Evolutionary conservation across 2,329 filamentous ascomycete genomes (phyloP), one percentile per base, ranked within the genome.

Genomic region (Arachnopeziza araneosa): DNA sequence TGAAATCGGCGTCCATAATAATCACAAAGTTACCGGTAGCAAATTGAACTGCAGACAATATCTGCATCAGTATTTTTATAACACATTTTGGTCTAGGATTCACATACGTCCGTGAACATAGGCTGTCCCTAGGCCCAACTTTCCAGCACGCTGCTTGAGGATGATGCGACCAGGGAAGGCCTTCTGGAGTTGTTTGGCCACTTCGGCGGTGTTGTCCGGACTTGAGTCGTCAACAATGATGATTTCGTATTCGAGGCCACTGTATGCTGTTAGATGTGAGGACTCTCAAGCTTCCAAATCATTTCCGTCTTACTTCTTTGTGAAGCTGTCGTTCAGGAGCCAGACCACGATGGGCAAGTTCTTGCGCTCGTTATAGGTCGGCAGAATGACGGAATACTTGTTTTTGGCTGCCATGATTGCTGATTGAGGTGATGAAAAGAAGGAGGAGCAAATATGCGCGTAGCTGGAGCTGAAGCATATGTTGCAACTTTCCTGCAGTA

Each of bases 1-100:
- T 91, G 83, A 99, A 99, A 79, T 99, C 95, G 77, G 96, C 95
- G 80, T 99, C 95, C 95, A 99, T 99, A 83, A 99, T 99, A 81
- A 99, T 91, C 74, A 99, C 91, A 73, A 87, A 98, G 83, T 96
- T 97, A 70, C 95, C 95, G 23, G 87, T 92, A 24, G 83, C 89
- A 74, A 90, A 98, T 75, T 96, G 85, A 62, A 99, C 51, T 48
- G 56, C 6, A 56, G 52, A 24, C 21, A 44, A 44, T 5, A 44
- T 2, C 22, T 7, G 14, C 30, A 32, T 32, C 14, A 32, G 30
- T 32, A 32, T 32, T 32, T 7, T 32, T 7, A 32, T 7, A 14
- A 53, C 4, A 8, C 7, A 32, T 32, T 14, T 32, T 14, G 14
- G 7, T 14, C 6, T 19, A 4, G 36, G 36, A 12, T 44, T 58